These are phyloP conservation scores for Tuber indicum DNA, from an alignment of 495 filamentous ascomycete species.

Conservation along the genomic window DNA sequence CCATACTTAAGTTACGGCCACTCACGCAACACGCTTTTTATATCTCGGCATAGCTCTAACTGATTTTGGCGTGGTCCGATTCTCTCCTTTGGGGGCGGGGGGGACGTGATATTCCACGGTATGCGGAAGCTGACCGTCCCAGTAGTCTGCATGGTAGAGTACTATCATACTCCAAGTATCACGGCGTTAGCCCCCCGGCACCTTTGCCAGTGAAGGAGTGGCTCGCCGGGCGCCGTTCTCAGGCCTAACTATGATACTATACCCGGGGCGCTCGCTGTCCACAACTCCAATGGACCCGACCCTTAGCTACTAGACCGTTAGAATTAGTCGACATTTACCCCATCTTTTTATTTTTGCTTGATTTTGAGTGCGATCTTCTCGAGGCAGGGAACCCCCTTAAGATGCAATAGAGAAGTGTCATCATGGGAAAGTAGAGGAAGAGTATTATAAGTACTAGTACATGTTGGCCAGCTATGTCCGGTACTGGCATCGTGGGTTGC, in stretches of 20 bases:
- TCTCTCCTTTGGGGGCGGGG: too few species aligned
- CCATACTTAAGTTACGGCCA: not conserved
- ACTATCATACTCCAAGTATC: too few species aligned
- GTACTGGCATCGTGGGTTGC: not conserved
- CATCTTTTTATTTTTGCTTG: not conserved
- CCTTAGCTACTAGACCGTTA: not conserved
- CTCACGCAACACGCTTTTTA: not conserved
- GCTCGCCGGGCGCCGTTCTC: not conserved
- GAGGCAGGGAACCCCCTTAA: not conserved
- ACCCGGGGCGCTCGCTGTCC: too few species aligned
- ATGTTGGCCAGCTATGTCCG: not conserved
- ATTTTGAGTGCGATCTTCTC: not conserved
- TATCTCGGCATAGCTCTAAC: too few species aligned
- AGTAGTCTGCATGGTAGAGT: too few species aligned
- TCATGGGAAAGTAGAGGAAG: not conserved
- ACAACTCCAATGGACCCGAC: not conserved
- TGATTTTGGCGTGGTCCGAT: too few species aligned
- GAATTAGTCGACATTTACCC: not conserved
- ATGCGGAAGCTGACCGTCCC: too few species aligned
- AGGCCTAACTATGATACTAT: too few species aligned
- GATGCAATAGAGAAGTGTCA: not conserved
- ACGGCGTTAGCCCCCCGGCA: too few species aligned
- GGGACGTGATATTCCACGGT: too few species aligned
- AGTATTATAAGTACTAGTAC: not conserved
- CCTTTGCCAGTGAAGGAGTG: not conserved